Base-by-base conservation (phyloP, 179 eudicot species). In the Spinacia oleracea region DNA sequence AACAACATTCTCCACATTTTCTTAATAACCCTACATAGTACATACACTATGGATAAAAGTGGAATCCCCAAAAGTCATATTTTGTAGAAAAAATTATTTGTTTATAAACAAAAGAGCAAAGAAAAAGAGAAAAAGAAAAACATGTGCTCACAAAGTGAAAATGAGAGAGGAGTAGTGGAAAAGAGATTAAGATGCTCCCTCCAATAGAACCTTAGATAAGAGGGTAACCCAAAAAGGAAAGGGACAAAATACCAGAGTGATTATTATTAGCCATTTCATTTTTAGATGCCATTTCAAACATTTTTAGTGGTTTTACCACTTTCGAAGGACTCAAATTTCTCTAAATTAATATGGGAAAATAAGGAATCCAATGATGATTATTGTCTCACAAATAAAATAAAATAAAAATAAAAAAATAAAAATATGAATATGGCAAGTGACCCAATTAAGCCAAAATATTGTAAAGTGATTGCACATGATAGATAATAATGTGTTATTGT, bases 301-400 rank as follows among this genome's bases (percentile, higher is more conserved):
- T 45, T 6, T 67, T 15, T 68, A 78, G 81, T 73, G 81, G 81
- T 51, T 70, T 74, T 73, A 59, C 20, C 68, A 72, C 79, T 71
- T 81, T 78, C 18, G 27, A 78, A 50, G 74, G 73, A 63, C 70
- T 73, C 9, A 9, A 38, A 53, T 45, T 23, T 15, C n/a, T 34
- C 32, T 40, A 7, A 70, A 34, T 80, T 40, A 40, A 73, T 9
- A 35, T 67, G 59, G 6, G 50, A 67, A 68, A 45, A 4, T 58
- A 7, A 20, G 74, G 83, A 83, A 83, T 83, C 83, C 81, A 79
- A 83, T 80, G 78, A 83, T 83, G 74, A 74, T 46, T 53, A 59
- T 14, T 72, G 38, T 60, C 66, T 34, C 45, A 43, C 23, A 64
- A 42, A 27, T 8, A 31, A 56, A 20, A 58, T 23, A 58, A 0